Percentiles rank a stretch among this genome's conserved stretches.
phyloP scores from a whole-genome alignment of 768 basidiomycete genomes.

The Amanita molliuscula region DNA sequence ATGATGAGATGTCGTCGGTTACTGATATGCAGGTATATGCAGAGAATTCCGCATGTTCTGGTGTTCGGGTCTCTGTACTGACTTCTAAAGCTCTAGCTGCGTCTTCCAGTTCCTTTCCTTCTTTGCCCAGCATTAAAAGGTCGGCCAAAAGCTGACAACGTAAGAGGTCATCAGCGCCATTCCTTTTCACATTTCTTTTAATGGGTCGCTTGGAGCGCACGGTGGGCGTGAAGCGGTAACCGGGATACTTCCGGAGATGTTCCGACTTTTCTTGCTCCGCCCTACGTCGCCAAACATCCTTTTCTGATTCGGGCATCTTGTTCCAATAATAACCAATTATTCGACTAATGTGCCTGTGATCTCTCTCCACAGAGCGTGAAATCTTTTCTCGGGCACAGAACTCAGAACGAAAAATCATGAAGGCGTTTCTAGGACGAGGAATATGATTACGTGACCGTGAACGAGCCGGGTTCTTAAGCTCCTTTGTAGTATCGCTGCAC shows the following conservation, averaged over 20 bases:
- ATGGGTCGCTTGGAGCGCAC: constrained; percentile 31
- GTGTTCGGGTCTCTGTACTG: not conserved
- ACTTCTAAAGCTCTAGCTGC: constrained; percentile 19
- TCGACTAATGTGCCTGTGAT: constrained; percentile 49
- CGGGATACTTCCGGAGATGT: constrained; percentile 38
- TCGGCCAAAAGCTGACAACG: constrained; percentile 42
- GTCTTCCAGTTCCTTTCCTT: constrained; percentile 34
- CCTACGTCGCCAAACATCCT: constrained; percentile 37
- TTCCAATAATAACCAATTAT: constrained; percentile 49
- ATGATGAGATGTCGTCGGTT: not conserved
- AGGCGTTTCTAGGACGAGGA: constrained; percentile 76
- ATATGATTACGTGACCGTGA: constrained; percentile 38
- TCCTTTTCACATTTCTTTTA: constrained; percentile 43
- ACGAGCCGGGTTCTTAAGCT: constrained; percentile 8
- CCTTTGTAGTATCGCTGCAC: not conserved
- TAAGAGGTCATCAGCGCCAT: constrained; percentile 33
- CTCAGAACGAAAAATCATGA: constrained; percentile 62
- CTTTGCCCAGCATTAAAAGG: constrained; percentile 38
- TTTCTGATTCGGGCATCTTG: constrained; percentile 37
- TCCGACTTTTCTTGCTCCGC: constrained; percentile 42
- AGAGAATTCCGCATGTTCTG: not conserved
- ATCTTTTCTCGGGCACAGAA: constrained; percentile 45
- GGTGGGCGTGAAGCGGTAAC: constrained; percentile 43
- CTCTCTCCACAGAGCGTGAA: constrained; percentile 36
- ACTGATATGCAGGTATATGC: not conserved